A percentile compares a stretch with the other conserved stretches of the same genome.
Conservation (phyloP, 1,139 yeast species). For the Debaryomycetaceae sp. region DNA sequence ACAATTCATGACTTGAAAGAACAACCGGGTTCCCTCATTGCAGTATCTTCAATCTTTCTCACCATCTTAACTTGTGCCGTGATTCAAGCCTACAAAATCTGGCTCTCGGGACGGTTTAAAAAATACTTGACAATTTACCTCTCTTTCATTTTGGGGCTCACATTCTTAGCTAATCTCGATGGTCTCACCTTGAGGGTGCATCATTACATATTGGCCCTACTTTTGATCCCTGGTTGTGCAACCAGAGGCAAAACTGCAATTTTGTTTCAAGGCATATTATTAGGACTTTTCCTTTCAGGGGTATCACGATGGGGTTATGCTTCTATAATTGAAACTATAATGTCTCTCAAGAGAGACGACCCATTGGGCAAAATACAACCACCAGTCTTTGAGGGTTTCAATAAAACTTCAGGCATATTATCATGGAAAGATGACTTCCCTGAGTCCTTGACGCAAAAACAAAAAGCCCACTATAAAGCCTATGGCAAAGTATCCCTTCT, state of each 20-base stretch:
- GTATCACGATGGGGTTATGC: slow-evolving; percentile 93
- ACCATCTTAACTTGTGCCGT: slow-evolving; percentile 52
- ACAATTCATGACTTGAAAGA: slow-evolving; percentile 65
- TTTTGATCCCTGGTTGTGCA: slow-evolving; percentile 83
- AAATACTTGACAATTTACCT: slow-evolving; percentile 55
- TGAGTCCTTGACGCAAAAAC: slow-evolving; percentile 3
- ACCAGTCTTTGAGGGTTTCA: slow-evolving; percentile 47
- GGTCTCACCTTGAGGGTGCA: slow-evolving; percentile 78
- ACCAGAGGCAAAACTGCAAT: slow-evolving; percentile 71
- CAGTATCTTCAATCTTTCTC: slow-evolving; percentile 51
- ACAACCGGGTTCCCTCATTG: slow-evolving; percentile 74
- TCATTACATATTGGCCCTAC: slow-evolving; percentile 80
- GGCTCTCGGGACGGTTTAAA: slow-evolving; percentile 75
- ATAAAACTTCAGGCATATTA: slow-evolving; percentile 27
- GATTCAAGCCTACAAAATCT: slow-evolving; percentile 73
- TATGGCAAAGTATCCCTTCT: slow-evolving; percentile 57
- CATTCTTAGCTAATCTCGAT: slow-evolving; percentile 52
- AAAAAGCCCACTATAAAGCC: slow-evolving; percentile 10
- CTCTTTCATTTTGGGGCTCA: slow-evolving; percentile 42
- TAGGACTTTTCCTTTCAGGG: slow-evolving; percentile 82
- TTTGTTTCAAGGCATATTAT: slow-evolving; percentile 74
- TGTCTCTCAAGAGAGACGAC: slow-evolving; percentile 68
- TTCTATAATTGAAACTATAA: slow-evolving; percentile 75
- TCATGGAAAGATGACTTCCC: slow-evolving; percentile 27
- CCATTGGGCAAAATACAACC: slow-evolving; percentile 64